Percentiles rank a stretch among this genome's conserved stretches.
phyloP scores from a whole-genome alignment of 768 basidiomycete genomes.

The Lenzites betulinus region DNA sequence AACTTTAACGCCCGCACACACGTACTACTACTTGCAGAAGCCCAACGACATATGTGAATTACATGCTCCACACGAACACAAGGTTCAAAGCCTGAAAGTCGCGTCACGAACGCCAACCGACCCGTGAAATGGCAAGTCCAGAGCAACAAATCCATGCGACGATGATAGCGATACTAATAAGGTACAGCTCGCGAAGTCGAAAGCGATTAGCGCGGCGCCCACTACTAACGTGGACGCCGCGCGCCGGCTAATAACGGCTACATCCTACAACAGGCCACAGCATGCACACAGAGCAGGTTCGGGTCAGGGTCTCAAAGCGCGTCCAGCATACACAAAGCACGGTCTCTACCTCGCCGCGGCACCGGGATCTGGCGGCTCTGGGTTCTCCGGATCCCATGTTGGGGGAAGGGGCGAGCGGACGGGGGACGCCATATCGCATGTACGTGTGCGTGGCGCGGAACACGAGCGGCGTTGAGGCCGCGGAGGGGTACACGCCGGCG shows the following conservation, averaged over 20 bases:
- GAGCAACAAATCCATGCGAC: background rate
- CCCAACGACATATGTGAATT: no score
- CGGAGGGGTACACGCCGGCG: background rate
- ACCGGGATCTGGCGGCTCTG: constrained; percentile 9
- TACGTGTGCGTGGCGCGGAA: background rate
- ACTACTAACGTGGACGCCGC: background rate
- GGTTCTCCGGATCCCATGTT: constrained; percentile 9
- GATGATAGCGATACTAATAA: background rate
- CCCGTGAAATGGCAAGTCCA: no score
- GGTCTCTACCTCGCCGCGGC: background rate
- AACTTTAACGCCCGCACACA: no score
- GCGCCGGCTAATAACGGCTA: background rate
- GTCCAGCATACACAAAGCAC: background rate
- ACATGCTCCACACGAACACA: no score
- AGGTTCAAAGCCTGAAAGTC: no score
- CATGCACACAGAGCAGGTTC: background rate
- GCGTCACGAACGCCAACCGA: no score
- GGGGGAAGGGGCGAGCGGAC: background rate
- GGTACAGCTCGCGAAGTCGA: background rate
- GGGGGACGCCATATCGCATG: background rate
- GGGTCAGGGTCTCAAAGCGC: background rate
- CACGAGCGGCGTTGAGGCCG: background rate
- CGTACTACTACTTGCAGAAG: no score
- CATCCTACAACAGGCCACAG: background rate
- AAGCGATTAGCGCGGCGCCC: constrained; percentile 1